A percentile compares a stretch with the other conserved stretches of the same genome.
phyloP scores from a whole-genome alignment of 2,329 filamentous ascomycete species.

The Colletotrichum sp. region DNA sequence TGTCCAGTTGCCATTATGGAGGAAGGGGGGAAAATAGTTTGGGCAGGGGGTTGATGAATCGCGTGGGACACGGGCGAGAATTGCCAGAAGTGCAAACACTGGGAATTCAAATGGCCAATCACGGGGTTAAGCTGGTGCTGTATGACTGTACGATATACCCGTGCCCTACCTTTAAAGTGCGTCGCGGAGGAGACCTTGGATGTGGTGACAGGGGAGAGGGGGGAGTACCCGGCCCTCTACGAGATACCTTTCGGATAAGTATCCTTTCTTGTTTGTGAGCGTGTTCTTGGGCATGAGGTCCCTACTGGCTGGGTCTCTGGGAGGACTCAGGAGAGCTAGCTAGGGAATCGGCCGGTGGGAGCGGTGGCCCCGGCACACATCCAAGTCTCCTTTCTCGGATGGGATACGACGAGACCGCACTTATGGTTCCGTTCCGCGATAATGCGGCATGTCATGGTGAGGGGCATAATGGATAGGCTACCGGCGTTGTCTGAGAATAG shows the following conservation, averaged over 20 bases:
- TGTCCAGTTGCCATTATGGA: not conserved
- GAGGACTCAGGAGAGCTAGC: too few relatives aligned
- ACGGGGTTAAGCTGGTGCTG: not conserved
- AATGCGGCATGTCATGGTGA: not conserved
- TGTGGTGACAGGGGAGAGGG: not conserved
- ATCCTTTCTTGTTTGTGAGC: not conserved
- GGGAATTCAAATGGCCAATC: constrained; percentile 1
- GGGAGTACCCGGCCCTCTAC: not conserved
- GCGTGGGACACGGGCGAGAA: constrained; percentile 10
- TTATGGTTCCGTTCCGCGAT: not conserved
- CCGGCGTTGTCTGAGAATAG: not conserved
- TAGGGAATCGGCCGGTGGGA: not conserved
- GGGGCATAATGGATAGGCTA: not conserved
- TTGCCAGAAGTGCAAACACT: constrained; percentile 4
- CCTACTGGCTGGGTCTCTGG: not conserved
- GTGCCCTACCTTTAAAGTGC: not conserved
- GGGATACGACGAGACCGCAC: not conserved
- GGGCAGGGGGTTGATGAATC: not conserved
- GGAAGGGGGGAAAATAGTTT: not conserved
- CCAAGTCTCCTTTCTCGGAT: not conserved
- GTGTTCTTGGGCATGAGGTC: not conserved
- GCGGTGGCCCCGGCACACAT: not conserved
- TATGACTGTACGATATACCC: constrained; percentile 6
- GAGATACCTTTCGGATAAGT: not conserved
- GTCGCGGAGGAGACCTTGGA: not conserved